Conservation (phyloP, 768 basidiomycete species). For the Trametes cingulata region DNA sequence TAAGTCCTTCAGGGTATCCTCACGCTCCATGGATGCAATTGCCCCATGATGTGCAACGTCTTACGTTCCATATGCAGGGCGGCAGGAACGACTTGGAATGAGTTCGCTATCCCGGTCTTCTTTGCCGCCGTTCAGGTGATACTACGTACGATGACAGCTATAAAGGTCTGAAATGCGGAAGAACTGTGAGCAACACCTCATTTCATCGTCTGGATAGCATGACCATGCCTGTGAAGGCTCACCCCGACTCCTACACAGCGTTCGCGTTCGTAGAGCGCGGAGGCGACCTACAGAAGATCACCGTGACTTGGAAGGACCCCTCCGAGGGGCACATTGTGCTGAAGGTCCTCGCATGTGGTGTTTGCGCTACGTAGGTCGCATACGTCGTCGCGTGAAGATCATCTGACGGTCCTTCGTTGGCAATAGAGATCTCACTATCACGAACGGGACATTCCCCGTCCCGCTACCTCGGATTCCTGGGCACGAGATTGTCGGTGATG, state of each 20-base stretch:
- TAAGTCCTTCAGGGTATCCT: too few relatives aligned
- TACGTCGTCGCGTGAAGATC: too few relatives aligned
- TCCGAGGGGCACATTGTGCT: slow-evolving; percentile 24
- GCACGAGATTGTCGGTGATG: slow-evolving; percentile 31
- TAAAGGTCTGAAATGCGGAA: too few relatives aligned
- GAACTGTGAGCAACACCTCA: not conserved
- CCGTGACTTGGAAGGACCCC: slow-evolving; percentile 26
- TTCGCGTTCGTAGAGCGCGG: slow-evolving; percentile 24
- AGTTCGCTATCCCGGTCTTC: not conserved
- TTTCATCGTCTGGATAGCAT: not conserved
- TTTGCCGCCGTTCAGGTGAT: not conserved
- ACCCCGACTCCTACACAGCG: slow-evolving; percentile 23
- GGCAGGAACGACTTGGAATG: too few relatives aligned
- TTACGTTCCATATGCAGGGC: too few relatives aligned
- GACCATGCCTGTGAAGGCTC: not conserved
- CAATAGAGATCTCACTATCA: not conserved
- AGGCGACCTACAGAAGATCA: slow-evolving; percentile 22
- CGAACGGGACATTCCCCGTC: not conserved
- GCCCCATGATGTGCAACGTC: too few relatives aligned
- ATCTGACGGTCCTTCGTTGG: not conserved
- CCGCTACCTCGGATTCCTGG: slow-evolving; percentile 25
- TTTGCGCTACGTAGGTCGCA: slow-evolving; percentile 27
- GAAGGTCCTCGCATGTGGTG: slow-evolving; percentile 31
- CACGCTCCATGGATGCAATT: too few relatives aligned
- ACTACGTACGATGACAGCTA: too few relatives aligned